These are phyloP conservation scores for Chlamydomonas reinhardtii DNA, from an alignment of 163 green algal species.

Conservation along the genomic window DNA sequence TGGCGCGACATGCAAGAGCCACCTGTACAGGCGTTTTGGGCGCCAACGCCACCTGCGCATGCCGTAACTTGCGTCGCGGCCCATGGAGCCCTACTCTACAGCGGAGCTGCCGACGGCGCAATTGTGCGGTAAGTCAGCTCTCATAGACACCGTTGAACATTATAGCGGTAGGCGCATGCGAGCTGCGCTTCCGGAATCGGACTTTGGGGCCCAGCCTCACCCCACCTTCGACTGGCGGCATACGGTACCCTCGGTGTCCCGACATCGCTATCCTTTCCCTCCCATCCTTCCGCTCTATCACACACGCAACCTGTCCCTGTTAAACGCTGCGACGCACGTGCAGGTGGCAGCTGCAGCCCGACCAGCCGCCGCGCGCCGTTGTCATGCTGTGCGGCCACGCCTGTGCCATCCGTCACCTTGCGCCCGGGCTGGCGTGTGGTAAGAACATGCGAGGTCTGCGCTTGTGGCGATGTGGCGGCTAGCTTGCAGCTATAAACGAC, in stretches of 20 bases:
- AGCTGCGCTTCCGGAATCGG: neutral
- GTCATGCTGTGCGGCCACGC: slow-evolving; percentile 31
- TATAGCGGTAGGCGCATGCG: neutral
- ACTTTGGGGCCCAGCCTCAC: neutral
- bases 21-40: slow-evolving; percentile 12
- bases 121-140: neutral
- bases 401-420: slow-evolving; percentile 6
- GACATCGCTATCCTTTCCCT: too few relatives aligned
- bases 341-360: slow-evolving; percentile 19
- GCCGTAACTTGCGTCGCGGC: slow-evolving; percentile 2
- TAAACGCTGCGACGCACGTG: too few relatives aligned
- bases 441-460: too few relatives aligned
- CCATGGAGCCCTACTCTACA: slow-evolving; percentile 3
- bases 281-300: too few relatives aligned
- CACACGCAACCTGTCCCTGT: too few relatives aligned
- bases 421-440: neutral
- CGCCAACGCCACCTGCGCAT: slow-evolving; percentile 14
- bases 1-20: too few relatives aligned
- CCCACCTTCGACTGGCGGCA: too few relatives aligned
- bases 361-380: neutral
- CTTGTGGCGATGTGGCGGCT: too few relatives aligned
- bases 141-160: too few relatives aligned
- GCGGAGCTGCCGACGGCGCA: slow-evolving; percentile 8
- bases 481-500: too few relatives aligned
- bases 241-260: too few relatives aligned